Conservation (phyloP, 306 rosid genomes). For the Astragalus membranaceus region DNA sequence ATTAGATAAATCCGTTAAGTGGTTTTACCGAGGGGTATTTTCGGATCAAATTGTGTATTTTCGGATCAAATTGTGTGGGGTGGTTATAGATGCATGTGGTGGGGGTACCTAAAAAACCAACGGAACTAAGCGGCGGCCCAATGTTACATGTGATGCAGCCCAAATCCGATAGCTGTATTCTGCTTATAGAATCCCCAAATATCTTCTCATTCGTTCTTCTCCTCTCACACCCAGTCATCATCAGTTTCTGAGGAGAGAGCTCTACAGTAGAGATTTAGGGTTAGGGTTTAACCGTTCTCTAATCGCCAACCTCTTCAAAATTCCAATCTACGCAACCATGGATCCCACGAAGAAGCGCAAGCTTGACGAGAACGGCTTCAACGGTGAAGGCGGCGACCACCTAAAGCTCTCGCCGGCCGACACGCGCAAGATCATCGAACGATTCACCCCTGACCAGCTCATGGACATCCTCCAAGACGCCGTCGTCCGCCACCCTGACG, state of each 20-base stretch:
- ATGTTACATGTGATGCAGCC: too few species aligned
- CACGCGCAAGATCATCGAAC: constrained; percentile 76
- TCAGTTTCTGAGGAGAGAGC: background rate
- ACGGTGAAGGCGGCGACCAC: constrained; percentile 12
- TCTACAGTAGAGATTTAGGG: constrained; percentile 24
- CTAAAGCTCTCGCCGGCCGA: constrained; percentile 48
- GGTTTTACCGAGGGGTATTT: too few species aligned
- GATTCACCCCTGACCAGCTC: constrained; percentile 66
- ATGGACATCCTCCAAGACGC: constrained; percentile 71
- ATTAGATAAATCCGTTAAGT: too few species aligned
- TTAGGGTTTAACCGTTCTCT: constrained; percentile 39
- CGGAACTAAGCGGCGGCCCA: too few species aligned
- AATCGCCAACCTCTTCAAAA: background rate
- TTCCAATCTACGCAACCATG: constrained; percentile 24
- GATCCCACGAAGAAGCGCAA: constrained; percentile 81
- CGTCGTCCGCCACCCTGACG: constrained; percentile 60
- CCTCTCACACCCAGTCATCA: background rate
- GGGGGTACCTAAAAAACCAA: too few species aligned
- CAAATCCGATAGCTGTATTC: too few species aligned
- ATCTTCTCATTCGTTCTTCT: background rate
- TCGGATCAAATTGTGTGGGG: too few species aligned
- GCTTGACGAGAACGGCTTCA: constrained; percentile 76
- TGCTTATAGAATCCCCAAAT: too few species aligned
- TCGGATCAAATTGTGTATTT: too few species aligned
- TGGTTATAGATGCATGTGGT: too few species aligned